Base-by-base conservation (phyloP, 2,329 filamentous ascomycete species). In the Fusarium sarcochroum region DNA sequence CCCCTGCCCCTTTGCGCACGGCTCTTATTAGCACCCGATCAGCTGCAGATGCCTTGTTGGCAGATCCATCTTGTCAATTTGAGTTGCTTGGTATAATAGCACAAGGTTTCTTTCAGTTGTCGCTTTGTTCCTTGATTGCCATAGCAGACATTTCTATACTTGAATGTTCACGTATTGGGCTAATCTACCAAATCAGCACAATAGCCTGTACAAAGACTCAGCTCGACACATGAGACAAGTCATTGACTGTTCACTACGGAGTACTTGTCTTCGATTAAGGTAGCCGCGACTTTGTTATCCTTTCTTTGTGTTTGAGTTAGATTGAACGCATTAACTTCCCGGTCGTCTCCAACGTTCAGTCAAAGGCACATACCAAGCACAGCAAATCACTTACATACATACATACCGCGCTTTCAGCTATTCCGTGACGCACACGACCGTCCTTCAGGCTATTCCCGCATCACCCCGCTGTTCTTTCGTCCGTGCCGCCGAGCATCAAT, bases 11-110 rank as follows among this genome's bases (percentile, higher is more conserved):
- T 46, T 54, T 54, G 44, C 61, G 56, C 68, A 59, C 58, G 58
- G 56, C 58, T 70, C 56, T 67, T 70, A 53, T 69, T 72, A 61
- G 63, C 63, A 73, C 55, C 47, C 45, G 50, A 46, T 62, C 52
- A 69, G 42, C 48, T 66, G 32, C 45, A 46, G 52, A 41, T 53
- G 61, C 59, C 42, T 55, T 66, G 45, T 38, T 49, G 64, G 54
- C 49, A 56, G 51, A 49, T 46, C 40, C 18, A 20, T 66, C 55
- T 50, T 42, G 15, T 42, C 44, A 23, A 40, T 21, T 48, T 49
- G 41, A 52, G 32, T 49, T 18, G 54, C 42, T 49, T 61, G 45
- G 52, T 57, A 53, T 51, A 57, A 51, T 20, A 67, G 30, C 45
- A 47, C 56, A 40, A 34, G 15, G 11, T 42, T 32, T 46, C 44